Evolutionary conservation across 106 monocot genomes (phyloP).

Genomic region (Iris macrosiphon): DNA sequence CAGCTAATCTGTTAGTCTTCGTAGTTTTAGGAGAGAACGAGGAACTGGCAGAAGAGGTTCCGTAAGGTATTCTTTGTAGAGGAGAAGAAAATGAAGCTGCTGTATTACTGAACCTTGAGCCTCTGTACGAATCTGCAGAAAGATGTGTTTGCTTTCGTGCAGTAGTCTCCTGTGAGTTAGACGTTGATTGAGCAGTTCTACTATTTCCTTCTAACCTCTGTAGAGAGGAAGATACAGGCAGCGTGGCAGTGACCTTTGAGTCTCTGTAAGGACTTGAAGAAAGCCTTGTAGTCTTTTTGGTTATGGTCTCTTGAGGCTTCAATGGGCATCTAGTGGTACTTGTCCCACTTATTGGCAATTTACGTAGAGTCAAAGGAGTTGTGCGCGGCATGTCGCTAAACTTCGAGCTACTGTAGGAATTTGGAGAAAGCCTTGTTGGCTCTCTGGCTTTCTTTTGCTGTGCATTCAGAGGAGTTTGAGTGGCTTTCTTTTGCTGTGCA

Average conservation of each 20-base stretch:
- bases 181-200: not conserved
- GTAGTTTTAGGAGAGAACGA: no score
- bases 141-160: not conserved
- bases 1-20: no score
- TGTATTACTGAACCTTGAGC: no score
- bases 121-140: constrained; percentile 2
- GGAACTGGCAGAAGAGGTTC: no score
- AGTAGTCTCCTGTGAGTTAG: not conserved
- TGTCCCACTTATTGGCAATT: not conserved
- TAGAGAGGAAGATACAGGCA: constrained; percentile 42
- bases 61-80: no score
- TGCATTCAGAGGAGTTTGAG: not conserved
- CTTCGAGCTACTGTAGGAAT: constrained; percentile 1
- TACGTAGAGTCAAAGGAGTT: not conserved
- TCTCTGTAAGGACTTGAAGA: constrained; percentile 37
- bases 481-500: no score
- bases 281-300: constrained; percentile 24
- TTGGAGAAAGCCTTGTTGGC: not conserved
- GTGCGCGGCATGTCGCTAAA: not conserved
- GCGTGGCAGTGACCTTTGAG: constrained; percentile 66
- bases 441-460: not conserved
- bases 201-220: constrained; percentile 15
- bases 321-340: constrained; percentile 11
- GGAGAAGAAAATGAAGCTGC: no score
- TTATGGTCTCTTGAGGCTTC: constrained; percentile 24